Evolutionary conservation across 78 protist genomes (phyloP).

Genomic region (Isochrysis galbana): DNA sequence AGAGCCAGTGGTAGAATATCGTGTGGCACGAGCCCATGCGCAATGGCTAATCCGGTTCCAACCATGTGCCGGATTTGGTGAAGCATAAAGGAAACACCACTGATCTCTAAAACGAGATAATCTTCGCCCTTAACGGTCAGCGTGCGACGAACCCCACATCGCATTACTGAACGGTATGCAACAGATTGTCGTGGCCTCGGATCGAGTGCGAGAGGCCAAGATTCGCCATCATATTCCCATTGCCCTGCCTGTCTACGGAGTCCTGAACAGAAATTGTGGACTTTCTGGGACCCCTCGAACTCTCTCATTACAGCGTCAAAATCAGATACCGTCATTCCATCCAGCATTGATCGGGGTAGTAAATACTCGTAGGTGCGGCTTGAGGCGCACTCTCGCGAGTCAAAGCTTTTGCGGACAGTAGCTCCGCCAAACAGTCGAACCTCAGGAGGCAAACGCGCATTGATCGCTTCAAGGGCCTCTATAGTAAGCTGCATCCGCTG

Average conservation of each 20-base stretch:
- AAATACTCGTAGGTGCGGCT: neutral
- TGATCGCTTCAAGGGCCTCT: neutral
- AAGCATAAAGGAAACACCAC: neutral
- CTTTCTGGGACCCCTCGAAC: neutral
- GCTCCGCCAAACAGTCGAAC: neutral
- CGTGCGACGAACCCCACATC: neutral
- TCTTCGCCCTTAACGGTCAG: neutral
- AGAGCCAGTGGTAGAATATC: neutral
- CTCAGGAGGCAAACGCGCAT: neutral
- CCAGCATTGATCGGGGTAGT: neutral
- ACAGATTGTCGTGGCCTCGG: neutral
- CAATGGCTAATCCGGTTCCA: neutral
- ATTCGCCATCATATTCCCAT: neutral
- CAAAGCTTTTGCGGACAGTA: neutral
- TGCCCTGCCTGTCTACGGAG: neutral
- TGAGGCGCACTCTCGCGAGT: neutral
- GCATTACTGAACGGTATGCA: neutral
- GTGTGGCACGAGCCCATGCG: neutral
- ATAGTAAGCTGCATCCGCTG: neutral
- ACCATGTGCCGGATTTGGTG: slow-evolving; percentile 2
- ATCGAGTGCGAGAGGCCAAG: neutral
- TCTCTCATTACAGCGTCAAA: neutral
- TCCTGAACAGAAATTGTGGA: neutral
- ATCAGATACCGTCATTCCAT: neutral
- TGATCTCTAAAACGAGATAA: neutral